phyloP scores from a whole-genome alignment of 2,329 filamentous ascomycete species.

The Cytospora paraplurivora region DNA sequence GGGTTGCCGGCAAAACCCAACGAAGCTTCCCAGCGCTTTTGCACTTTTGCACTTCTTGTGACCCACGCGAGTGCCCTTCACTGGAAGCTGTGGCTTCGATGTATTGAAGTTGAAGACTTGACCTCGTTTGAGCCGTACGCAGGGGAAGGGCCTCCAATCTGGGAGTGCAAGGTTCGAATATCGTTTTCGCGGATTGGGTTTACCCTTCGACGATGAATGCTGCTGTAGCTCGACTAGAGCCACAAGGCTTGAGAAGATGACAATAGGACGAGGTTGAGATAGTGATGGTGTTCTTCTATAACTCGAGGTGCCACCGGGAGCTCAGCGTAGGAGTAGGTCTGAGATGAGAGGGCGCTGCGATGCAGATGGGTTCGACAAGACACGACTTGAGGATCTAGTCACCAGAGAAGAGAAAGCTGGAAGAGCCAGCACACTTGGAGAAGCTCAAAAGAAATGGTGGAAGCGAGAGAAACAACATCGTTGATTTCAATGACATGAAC shows the following conservation, averaged over 20 bases:
- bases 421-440: conserved; percentile 8
- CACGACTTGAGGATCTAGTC: conserved; percentile 15
- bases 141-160: conserved; percentile 2
- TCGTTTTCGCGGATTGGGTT: conserved; percentile 11
- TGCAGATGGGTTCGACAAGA: conserved; percentile 8
- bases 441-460: conserved; percentile 19
- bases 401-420: conserved; percentile 17
- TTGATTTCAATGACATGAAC: conserved; percentile 19
- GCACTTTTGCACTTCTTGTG: background rate
- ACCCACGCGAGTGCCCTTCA: conserved; percentile 1
- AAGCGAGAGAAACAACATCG: conserved; percentile 1
- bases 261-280: conserved; percentile 6
- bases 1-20: background rate
- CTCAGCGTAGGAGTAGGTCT: background rate
- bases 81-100: background rate
- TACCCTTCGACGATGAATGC: background rate
- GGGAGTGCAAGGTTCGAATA: background rate
- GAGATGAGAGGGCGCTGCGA: background rate
- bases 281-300: conserved; percentile 3
- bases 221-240: conserved; percentile 21
- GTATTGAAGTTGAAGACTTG: background rate
- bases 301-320: background rate
- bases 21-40: background rate
- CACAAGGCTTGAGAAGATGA: conserved; percentile 5
- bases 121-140: background rate